Evolutionary conservation across 2,329 filamentous ascomycete species (phyloP).

Genomic region (Trichoderma sp.): DNA sequence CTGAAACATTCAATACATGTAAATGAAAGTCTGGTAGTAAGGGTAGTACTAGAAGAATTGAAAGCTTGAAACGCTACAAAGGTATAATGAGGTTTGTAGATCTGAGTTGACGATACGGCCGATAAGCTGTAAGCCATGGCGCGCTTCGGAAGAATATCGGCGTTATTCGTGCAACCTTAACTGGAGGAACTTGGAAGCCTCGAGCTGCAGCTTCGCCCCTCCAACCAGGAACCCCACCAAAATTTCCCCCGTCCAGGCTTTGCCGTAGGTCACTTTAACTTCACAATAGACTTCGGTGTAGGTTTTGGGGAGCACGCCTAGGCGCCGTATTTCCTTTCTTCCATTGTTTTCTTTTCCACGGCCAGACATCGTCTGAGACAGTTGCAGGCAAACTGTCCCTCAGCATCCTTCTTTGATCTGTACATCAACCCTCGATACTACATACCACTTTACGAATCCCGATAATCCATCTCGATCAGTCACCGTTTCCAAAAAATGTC

Average conservation of each 20-base stretch:
- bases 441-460: neutral
- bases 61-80: neutral
- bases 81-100: neutral
- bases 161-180: neutral
- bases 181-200: neutral
- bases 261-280: neutral
- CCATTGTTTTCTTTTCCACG: neutral
- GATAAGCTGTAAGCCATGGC: slow-evolving; percentile 5
- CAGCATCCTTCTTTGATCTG: neutral
- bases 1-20: neutral
- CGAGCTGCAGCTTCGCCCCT: slow-evolving; percentile 35
- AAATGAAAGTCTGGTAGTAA: neutral
- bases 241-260: slow-evolving; percentile 27
- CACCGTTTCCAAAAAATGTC: slow-evolving; percentile 41
- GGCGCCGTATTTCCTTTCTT: slow-evolving; percentile 14
- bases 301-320: slow-evolving; percentile 3
- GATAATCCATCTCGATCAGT: slow-evolving; percentile 1
- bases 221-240: slow-evolving; percentile 39
- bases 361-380: neutral
- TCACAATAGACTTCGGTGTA: slow-evolving; percentile 7
- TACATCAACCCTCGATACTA: neutral
- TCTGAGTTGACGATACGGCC: neutral
- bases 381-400: slow-evolving; percentile 22
- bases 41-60: neutral
- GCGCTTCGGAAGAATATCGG: slow-evolving; percentile 38